Conservation (phyloP, 768 basidiomycete species). For the Boletus coccyginus region DNA sequence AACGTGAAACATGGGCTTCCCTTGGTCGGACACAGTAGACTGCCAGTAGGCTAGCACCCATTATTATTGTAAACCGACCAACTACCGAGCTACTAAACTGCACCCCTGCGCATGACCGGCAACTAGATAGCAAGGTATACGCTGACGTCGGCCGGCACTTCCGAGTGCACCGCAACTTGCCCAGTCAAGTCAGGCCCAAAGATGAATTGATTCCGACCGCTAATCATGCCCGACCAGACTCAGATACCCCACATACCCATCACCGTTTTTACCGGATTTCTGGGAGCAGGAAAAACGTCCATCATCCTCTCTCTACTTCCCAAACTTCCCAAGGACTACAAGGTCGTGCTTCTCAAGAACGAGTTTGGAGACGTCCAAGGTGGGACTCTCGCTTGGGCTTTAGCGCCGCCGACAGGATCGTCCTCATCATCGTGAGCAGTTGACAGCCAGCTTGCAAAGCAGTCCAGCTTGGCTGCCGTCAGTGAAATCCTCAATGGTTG, state of each 20-base stretch:
- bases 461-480: conserved; percentile 81
- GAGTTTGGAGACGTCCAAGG: conserved; percentile 95
- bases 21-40: no score
- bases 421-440: conserved; percentile 44
- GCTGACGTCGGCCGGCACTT: no score
- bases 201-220: no score
- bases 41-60: no score
- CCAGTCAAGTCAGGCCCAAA: no score
- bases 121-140: no score
- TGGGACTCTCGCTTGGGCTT: conserved; percentile 22
- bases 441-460: conserved; percentile 85
- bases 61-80: no score
- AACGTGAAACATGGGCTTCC: no score
- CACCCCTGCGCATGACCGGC: no score
- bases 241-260: conserved; percentile 58
- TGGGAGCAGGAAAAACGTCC: conserved; percentile 79
- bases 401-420: background rate
- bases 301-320: conserved; percentile 82
- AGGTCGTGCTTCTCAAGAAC: conserved; percentile 89
- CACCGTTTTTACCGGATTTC: conserved; percentile 94
- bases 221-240: conserved; percentile 8
- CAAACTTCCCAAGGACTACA: conserved; percentile 81
- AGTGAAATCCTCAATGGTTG: conserved; percentile 96
- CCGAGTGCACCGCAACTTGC: no score
- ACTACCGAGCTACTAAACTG: no score